Percentiles rank a stretch among this genome's conserved stretches.
These are phyloP conservation scores for Spiromastix sp. DNA, from an alignment of 2,329 filamentous ascomycete species.

Conservation along the genomic window DNA sequence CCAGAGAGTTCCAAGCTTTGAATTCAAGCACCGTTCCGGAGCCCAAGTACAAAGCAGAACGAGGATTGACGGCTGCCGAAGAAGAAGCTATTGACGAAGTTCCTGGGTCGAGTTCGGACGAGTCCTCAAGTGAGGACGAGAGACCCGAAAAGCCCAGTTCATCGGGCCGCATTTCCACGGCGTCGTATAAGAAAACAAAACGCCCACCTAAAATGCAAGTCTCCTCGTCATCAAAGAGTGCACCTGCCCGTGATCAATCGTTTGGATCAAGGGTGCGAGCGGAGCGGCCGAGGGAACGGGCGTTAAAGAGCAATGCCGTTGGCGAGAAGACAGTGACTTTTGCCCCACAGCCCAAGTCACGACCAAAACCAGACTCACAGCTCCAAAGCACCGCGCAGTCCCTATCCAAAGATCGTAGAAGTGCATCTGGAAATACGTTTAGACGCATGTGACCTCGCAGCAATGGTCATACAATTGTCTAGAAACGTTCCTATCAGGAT, in stretches of 20 bases:
- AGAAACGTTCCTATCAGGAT: too few relatives aligned
- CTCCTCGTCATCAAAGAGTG: slow-evolving; percentile 39
- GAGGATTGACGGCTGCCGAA: slow-evolving; percentile 52
- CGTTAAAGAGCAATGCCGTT: slow-evolving; percentile 26
- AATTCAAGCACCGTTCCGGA: slow-evolving; percentile 67
- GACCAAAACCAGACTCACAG: slow-evolving; percentile 13
- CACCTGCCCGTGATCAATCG: slow-evolving; percentile 40
- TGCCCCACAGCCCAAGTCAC: slow-evolving; percentile 39
- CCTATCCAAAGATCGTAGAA: slow-evolving; percentile 35
- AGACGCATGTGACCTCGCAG: slow-evolving; percentile 29
- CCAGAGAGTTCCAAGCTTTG: slow-evolving; percentile 73
- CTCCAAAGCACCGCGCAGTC: slow-evolving; percentile 13
- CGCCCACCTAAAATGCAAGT: slow-evolving; percentile 44
- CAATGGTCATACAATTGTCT: too few relatives aligned
- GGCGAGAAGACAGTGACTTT: slow-evolving; percentile 51
- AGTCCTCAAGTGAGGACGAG: slow-evolving; percentile 23
- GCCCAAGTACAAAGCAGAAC: slow-evolving; percentile 24
- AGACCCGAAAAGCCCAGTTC: slow-evolving; percentile 19
- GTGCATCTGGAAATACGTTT: slow-evolving; percentile 40
- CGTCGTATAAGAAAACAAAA: slow-evolving; percentile 46
- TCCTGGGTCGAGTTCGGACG: slow-evolving; percentile 30
- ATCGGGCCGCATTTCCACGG: slow-evolving; percentile 41
- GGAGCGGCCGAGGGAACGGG: slow-evolving; percentile 26
- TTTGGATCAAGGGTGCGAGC: slow-evolving; percentile 48
- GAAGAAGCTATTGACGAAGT: slow-evolving; percentile 48